Evolutionary conservation across 345 rosid genomes (phyloP), one percentile per base, ranked within the genome.

Genomic region (Physaria fendleri): DNA sequence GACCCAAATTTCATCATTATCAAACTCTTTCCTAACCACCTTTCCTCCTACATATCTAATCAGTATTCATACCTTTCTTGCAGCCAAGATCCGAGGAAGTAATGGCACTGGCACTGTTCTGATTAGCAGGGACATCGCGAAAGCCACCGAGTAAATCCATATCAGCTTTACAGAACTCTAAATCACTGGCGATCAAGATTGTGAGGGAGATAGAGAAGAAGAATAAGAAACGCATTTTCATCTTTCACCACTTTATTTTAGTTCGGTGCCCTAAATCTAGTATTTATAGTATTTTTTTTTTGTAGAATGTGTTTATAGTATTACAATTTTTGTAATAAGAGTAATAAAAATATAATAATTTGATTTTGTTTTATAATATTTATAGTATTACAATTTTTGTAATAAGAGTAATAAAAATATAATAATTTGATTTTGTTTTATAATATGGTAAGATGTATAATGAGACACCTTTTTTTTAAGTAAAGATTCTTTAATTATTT

Each of bases 11-110:
- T 18, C 21, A 56, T 54, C n/a, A n/a, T n/a, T 18, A 42, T 3
- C 42, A 11, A 44, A 34, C 14, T 28, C 47, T 17, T 23, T 21
- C 37, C 29, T 27, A 60, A 44, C 14, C 42, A 37, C 34, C 24
- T 39, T 8, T 14, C 11, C 16, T 8, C 43, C 3, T 8, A 44
- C n/a, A 24, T 17, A 50, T 20, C 17, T 16, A n/a, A 42, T 5
- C 25, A 10, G 10, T 2, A 2, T 16, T 17, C 14, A 24, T 32
- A 84, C 98, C 95, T 78, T 57, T 78, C 80, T 80, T 77, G 39
- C 67, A 83, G 67, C 95, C 97, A 37, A 87, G 97, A 76, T 90
- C 95, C 0, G 94, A 79, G 38, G 92, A 30, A 27, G 95, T 83
- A 15, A 86, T 64, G 0, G 81, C 38, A 8, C 91, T 77, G 5